Evolutionary conservation across 1,284 basidiomycete species (phyloP).

Genomic region (Coniferiporia weirii): DNA sequence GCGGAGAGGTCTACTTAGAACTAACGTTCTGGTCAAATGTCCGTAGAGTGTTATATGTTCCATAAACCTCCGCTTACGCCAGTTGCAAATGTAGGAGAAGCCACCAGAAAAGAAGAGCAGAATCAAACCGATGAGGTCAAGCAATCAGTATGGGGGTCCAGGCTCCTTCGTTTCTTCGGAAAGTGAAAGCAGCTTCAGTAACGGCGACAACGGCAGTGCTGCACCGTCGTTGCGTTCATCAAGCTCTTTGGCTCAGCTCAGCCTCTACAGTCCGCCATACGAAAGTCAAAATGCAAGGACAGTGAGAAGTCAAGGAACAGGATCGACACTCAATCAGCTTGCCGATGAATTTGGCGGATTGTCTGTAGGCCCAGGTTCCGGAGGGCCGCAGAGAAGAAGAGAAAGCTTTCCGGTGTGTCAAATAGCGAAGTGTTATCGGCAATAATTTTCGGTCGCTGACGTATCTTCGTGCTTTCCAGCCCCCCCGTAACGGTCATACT

Average conservation of each 20-base stretch:
- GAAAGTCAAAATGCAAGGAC: conserved; percentile 27
- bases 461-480: conserved; percentile 24
- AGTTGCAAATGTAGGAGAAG: conserved; percentile 47
- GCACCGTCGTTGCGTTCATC: conserved; percentile 54
- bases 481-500: conserved; percentile 32
- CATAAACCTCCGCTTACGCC: conserved; percentile 6
- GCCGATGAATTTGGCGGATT: conserved; percentile 63
- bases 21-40: conserved; percentile 96
- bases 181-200: conserved; percentile 32
- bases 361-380: conserved; percentile 28
- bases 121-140: conserved; percentile 44
- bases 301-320: conserved; percentile 31
- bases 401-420: conserved; percentile 61
- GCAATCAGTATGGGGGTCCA: conserved; percentile 68
- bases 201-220: conserved; percentile 38
- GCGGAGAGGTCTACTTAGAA: conserved; percentile 91
- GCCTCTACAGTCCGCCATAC: conserved; percentile 73
- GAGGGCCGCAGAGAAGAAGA: conserved; percentile 35
- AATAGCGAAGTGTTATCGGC: conserved; percentile 1
- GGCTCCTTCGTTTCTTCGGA: conserved; percentile 65
- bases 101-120: conserved; percentile 62
- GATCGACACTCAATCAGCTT: conserved; percentile 45
- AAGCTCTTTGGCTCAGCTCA: conserved; percentile 51
- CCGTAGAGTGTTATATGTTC: conserved; percentile 30
- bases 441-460: neutral